Evolutionary conservation across 2,329 filamentous ascomycete genomes (phyloP).

Genomic region (Thielaviopsis euricoi): DNA sequence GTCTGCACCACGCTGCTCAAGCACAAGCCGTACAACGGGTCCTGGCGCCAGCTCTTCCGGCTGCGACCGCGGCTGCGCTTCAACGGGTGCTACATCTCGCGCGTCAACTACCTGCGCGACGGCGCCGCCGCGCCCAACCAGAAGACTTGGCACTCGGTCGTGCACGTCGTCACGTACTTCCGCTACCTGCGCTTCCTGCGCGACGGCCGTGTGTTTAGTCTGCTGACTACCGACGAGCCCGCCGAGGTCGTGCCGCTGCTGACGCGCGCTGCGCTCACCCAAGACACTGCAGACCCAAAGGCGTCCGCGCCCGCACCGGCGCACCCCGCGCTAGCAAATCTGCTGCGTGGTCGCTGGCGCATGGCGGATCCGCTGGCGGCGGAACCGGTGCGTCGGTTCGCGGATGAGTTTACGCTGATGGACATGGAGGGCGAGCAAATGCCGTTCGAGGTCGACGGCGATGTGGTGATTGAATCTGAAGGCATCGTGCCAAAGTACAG

Average conservation of each 20-base stretch:
- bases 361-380: conserved; percentile 18
- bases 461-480: conserved; percentile 73
- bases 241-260: conserved; percentile 76
- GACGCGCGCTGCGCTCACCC: conserved; percentile 49
- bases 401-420: background rate
- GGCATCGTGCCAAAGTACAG: conserved; percentile 64
- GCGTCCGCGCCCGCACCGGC: too few species aligned
- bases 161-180: conserved; percentile 96
- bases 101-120: conserved; percentile 81
- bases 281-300: too few species aligned
- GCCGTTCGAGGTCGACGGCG: conserved; percentile 38
- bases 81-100: conserved; percentile 91
- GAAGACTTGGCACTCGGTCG: conserved; percentile 61
- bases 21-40: conserved; percentile 28
- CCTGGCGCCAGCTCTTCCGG: conserved; percentile 60
- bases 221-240: conserved; percentile 69
- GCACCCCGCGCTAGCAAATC: conserved; percentile 24
- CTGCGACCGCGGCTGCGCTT: conserved; percentile 74
- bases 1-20: conserved; percentile 19
- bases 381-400: conserved; percentile 20
- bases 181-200: conserved; percentile 91
- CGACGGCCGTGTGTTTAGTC: conserved; percentile 66
- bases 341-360: conserved; percentile 40
- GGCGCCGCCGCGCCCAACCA: conserved; percentile 57
- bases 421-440: conserved; percentile 9